Base-by-base conservation (phyloP, 805 yeast species). In the Torulaspora maleeae region DNA sequence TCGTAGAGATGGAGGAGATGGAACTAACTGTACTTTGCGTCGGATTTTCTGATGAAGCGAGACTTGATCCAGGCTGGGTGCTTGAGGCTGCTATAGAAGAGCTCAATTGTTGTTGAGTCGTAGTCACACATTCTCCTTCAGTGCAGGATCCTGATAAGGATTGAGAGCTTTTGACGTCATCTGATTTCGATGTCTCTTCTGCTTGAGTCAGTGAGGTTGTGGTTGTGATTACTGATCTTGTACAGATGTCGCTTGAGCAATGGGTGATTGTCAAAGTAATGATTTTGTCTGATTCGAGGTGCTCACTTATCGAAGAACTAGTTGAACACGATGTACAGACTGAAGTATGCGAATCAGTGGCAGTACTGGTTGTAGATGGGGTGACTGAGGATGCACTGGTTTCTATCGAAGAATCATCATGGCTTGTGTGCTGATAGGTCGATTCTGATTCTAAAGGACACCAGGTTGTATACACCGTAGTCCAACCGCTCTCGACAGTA, bases 381-480 rank as follows among this genome's bases (percentile, higher is more conserved):
- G 3, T 37, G 24, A 32, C 15, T n/a, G 25, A 17, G 8, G 24
- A 11, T 13, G 22, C 15, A 5, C 15, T 16, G n/a, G 33, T 27
- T 20, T 27, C 15, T 12, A 27, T 17, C 19, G 12, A 9, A 8
- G 36, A n/a, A 27, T 28, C 30, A 10, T 16, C 33, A 24, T 20
- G n/a, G 15, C 45, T 35, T 29, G 9, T 28, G 17, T 33, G 8
- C 20, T 41, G 19, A 29, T 16, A n/a, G 11, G 19, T 22, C 10
- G 34, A 22, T 3, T 16, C 16, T 12, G 38, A 27, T 3, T 43
- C 42, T 25, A 64, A 47, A 34, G 74, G 74, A 53, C 71, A 66
- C 63, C 67, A 67, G 10, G 73, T 68, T 24, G 69, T 63, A 47
- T 59, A 66, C 7, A 37, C 45, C 8, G 69, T 54, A 19, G 36